Evolutionary conservation across 2,329 filamentous ascomycete genomes (phyloP), one percentile per base, ranked within the genome.

Genomic region (Cladosporium sp.): DNA sequence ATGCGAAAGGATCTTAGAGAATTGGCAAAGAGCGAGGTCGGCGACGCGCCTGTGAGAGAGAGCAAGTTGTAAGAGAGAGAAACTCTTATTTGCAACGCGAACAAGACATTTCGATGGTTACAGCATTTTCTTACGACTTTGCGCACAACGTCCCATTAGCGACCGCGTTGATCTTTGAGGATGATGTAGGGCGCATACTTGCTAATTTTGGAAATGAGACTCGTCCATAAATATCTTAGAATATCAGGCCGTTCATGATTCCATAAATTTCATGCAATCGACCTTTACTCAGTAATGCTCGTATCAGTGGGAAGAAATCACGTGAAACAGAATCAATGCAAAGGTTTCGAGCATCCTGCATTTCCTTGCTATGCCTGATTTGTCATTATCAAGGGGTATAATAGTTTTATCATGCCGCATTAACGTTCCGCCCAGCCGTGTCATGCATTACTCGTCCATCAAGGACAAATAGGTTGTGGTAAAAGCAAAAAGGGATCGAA

Each of bases 1-100:
- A 73, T 90, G 65, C 80, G 88, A 57, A 89, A 85, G 71, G 68
- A 81, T 2, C 76, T 91, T 60, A 81, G 86, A 65, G 87, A 89
- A 2, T 79, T 81, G 69, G 88, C 87, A 21, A 80, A 81, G 62
- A 77, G 78, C 66, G 86, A 88, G 73, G 82, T 85, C 3, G 72
- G 73, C 10, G 74, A 75, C 53, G 65, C 66, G 33, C 67, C 56
- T 28, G 63, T 58, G 7, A 68, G 56, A 61, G 67, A 68, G 53
- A 72, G 70, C 56, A 71, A 69, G 66, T 56, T 75, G 44, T 75
- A 71, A 59, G n/a, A 10, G 7, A 1, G 31, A 12, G 8, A 12
- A 29, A 33, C 1, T 7, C 5, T 26, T 12, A 16, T 23, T 11
- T 6, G n/a, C 26, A 10, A 31, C 10, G 52, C 28, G 52, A 33